phyloP scores from a whole-genome alignment of 1,139 yeast species.

The Magnusiomyces tetraspermus region DNA sequence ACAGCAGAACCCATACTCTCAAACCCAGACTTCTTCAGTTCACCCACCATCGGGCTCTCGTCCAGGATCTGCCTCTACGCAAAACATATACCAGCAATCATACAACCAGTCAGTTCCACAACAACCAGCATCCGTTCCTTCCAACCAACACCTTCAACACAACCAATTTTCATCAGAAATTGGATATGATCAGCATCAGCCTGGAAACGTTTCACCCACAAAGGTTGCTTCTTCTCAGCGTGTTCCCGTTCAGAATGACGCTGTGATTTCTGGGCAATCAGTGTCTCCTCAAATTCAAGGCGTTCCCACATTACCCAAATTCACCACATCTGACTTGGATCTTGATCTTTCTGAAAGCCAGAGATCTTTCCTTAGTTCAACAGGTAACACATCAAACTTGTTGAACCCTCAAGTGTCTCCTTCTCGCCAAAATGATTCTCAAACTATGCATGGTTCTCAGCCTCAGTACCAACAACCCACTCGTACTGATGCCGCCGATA shows the following conservation, averaged over 20 bases:
- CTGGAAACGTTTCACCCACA: neutral
- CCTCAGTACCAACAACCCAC: neutral
- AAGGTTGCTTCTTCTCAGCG: conserved; percentile 3
- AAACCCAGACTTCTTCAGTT: conserved; percentile 14
- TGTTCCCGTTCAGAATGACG: conserved; percentile 15
- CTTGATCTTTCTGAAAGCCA: conserved; percentile 6
- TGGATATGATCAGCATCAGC: neutral
- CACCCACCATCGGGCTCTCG: neutral
- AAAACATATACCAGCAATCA: conserved; percentile 8
- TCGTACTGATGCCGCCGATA: too few species aligned
- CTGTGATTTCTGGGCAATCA: conserved; percentile 13
- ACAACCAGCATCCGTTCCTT: conserved; percentile 8
- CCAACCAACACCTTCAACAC: neutral
- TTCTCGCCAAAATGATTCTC: neutral
- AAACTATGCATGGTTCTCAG: neutral
- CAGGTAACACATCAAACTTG: conserved; percentile 10
- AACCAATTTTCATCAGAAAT: neutral
- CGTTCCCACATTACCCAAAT: conserved; percentile 8
- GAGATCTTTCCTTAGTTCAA: conserved; percentile 13
- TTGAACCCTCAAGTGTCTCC: neutral
- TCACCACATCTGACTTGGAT: neutral
- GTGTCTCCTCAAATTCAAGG: conserved; percentile 5
- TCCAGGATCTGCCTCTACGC: conserved; percentile 7
- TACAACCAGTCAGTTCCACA: conserved; percentile 7
- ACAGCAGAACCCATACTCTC: conserved; percentile 5